Evolutionary conservation across 1,139 yeast species (phyloP).

Genomic region (Suhomyces bokatorum): DNA sequence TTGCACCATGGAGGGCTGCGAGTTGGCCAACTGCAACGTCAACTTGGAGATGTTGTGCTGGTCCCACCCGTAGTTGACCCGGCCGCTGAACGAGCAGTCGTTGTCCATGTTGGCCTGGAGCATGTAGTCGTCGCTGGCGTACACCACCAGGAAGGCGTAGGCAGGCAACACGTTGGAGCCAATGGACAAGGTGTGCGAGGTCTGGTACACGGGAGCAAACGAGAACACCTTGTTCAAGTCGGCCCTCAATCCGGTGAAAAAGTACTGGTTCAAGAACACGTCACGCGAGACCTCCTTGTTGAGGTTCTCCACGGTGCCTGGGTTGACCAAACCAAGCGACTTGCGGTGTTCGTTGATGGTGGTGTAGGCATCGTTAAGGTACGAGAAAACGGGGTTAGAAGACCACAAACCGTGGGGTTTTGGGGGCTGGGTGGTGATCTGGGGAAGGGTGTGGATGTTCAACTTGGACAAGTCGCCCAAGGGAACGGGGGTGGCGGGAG

Average conservation of each 20-base stretch:
- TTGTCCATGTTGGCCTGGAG: constrained; percentile 91
- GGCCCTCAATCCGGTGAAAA: constrained; percentile 95
- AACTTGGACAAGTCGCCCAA: constrained; percentile 57
- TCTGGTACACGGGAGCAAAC: constrained; percentile 94
- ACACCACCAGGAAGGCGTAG: constrained; percentile 88
- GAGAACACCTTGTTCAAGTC: constrained; percentile 91
- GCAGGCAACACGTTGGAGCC: constrained; percentile 89
- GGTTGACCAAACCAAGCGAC: constrained; percentile 80
- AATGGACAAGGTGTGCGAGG: constrained; percentile 88
- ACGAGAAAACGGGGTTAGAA: constrained; percentile 81
- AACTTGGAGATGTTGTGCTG: constrained; percentile 77
- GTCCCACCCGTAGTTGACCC: constrained; percentile 92
- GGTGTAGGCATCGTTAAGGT: constrained; percentile 73
- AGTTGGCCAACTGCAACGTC: constrained; percentile 83
- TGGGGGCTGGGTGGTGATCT: constrained; percentile 52
- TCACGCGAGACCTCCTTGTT: constrained; percentile 92
- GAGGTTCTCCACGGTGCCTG: constrained; percentile 93
- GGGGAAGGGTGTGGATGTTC: constrained; percentile 57
- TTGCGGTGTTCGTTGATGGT: constrained; percentile 76
- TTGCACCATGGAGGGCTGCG: constrained; percentile 94
- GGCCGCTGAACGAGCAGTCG: constrained; percentile 82
- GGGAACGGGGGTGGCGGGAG: constrained; percentile 32
- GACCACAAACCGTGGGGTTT: constrained; percentile 69
- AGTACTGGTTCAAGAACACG: constrained; percentile 85
- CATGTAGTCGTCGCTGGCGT: constrained; percentile 82